Evolutionary conservation across 768 basidiomycete species (phyloP).

Genomic region (Coprinopsis cinerea): DNA sequence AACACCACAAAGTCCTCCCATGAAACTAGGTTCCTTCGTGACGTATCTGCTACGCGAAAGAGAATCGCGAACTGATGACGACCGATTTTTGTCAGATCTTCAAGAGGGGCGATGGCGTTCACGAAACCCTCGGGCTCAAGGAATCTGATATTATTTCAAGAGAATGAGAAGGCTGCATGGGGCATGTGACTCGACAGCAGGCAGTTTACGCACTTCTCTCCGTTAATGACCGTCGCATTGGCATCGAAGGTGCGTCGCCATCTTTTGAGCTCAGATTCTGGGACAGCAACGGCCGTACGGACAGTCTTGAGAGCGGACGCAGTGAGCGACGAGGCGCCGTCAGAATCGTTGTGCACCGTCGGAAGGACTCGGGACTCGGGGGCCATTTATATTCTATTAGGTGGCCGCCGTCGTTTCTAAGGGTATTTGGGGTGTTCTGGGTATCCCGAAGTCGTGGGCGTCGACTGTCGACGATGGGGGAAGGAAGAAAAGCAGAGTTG

Average conservation of each 20-base stretch:
- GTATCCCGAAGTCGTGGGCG: constrained; percentile 18
- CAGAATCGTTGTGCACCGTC: constrained; percentile 51
- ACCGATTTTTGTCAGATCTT: constrained; percentile 80
- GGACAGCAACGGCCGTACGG: constrained; percentile 61
- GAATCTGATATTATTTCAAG: constrained; percentile 46
- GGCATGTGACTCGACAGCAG: constrained; percentile 17
- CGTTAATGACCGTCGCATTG: constrained; percentile 71
- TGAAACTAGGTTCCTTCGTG: constrained; percentile 69
- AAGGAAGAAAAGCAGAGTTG: constrained; percentile 14
- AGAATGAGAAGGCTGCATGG: constrained; percentile 13
- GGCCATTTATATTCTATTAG: constrained; percentile 24
- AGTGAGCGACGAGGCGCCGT: constrained; percentile 37
- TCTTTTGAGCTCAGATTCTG: constrained; percentile 79
- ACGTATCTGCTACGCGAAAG: constrained; percentile 82
- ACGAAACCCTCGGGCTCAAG: constrained; percentile 87
- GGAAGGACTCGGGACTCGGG: constrained; percentile 38
- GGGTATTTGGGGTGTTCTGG: constrained; percentile 31
- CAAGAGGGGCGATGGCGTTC: constrained; percentile 87
- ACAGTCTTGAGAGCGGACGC: constrained; percentile 58
- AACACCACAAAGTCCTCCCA: constrained; percentile 98
- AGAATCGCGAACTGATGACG: constrained; percentile 86
- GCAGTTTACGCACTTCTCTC: constrained; percentile 73
- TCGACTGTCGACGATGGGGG: constrained; percentile 10
- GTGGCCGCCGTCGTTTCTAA: constrained; percentile 21
- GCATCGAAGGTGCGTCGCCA: constrained; percentile 87